A percentile compares a stretch with the other conserved stretches of the same genome.
Evolutionary conservation across 768 basidiomycete species (phyloP).

Genomic region (Piloderma croceum): DNA sequence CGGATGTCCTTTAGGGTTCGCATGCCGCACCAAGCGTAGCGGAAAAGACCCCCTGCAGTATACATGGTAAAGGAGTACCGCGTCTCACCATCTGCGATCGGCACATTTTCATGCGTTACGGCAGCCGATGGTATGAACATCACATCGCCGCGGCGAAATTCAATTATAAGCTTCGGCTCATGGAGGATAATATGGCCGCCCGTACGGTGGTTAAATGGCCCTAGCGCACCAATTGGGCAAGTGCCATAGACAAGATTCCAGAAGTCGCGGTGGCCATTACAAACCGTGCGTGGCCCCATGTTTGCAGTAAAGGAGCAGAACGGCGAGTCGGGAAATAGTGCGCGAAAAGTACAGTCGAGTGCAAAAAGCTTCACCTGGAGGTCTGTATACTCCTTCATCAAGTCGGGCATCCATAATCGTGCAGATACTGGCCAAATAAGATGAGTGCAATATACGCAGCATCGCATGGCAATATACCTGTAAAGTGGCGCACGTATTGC

Average conservation of each 20-base stretch:
- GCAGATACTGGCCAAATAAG: too few species aligned
- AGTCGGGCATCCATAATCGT: too few species aligned
- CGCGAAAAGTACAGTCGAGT: too few species aligned
- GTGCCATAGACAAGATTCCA: slow-evolving; percentile 20
- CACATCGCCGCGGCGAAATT: slow-evolving; percentile 18
- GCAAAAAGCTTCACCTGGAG: too few species aligned
- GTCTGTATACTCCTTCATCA: too few species aligned
- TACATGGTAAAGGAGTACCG: slow-evolving; percentile 24
- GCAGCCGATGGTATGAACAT: slow-evolving; percentile 19
- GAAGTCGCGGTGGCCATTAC: slow-evolving; percentile 17
- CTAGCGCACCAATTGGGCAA: slow-evolving; percentile 24
- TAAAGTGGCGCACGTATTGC: too few species aligned
- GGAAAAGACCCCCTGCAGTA: slow-evolving; percentile 19
- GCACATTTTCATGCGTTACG: slow-evolving; percentile 17
- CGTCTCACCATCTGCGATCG: slow-evolving; percentile 12
- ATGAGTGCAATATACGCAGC: too few species aligned
- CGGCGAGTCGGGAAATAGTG: too few species aligned
- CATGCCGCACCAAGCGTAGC: slow-evolving; percentile 20
- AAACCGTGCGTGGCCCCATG: slow-evolving; percentile 6
- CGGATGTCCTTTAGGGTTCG: too few species aligned
- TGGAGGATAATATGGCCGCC: slow-evolving; percentile 26
- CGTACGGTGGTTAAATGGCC: slow-evolving; percentile 16
- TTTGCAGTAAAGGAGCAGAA: too few species aligned
- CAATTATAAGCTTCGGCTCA: slow-evolving; percentile 18
- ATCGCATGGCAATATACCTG: too few species aligned